phyloP scores from a whole-genome alignment of 1,139 yeast species.

The Chernovozyma aurita region DNA sequence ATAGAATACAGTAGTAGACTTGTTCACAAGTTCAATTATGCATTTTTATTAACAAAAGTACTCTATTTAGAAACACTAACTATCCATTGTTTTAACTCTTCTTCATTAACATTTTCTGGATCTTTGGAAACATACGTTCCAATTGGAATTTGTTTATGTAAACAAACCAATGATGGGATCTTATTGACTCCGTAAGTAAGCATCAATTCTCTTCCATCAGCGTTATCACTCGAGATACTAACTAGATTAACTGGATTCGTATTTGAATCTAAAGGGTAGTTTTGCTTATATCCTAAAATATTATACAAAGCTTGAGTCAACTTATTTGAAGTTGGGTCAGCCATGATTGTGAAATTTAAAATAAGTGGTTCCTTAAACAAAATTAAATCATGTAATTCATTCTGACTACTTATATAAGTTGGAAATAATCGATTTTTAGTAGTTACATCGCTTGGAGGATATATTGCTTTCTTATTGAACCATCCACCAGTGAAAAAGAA shows the following conservation, averaged over 20 bases:
- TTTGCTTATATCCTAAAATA: constrained; percentile 46
- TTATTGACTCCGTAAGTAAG: constrained; percentile 53
- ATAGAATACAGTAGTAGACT: too few relatives aligned
- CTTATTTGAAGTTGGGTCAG: constrained; percentile 58
- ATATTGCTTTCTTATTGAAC: constrained; percentile 15
- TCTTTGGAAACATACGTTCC: constrained; percentile 44
- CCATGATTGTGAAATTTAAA: constrained; percentile 68
- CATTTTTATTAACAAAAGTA: too few relatives aligned
- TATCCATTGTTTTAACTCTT: constrained; percentile 55
- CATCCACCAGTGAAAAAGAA: constrained; percentile 10
- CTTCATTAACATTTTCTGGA: constrained; percentile 45
- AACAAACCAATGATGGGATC: constrained; percentile 65
- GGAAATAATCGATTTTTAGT: constrained; percentile 40
- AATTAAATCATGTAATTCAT: constrained; percentile 54
- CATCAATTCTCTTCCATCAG: constrained; percentile 56
- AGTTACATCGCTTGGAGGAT: constrained; percentile 39
- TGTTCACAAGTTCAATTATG: too few relatives aligned
- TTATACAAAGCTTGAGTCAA: constrained; percentile 63
- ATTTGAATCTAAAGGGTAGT: constrained; percentile 31
- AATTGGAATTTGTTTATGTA: constrained; percentile 61
- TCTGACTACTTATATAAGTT: constrained; percentile 39
- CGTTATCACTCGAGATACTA: constrained; percentile 65
- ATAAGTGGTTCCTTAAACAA: constrained; percentile 58
- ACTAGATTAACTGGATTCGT: constrained; percentile 50
- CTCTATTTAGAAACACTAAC: constrained; percentile 19